Conservation (phyloP, 1,284 basidiomycete species). For the Lentinus polychrous region DNA sequence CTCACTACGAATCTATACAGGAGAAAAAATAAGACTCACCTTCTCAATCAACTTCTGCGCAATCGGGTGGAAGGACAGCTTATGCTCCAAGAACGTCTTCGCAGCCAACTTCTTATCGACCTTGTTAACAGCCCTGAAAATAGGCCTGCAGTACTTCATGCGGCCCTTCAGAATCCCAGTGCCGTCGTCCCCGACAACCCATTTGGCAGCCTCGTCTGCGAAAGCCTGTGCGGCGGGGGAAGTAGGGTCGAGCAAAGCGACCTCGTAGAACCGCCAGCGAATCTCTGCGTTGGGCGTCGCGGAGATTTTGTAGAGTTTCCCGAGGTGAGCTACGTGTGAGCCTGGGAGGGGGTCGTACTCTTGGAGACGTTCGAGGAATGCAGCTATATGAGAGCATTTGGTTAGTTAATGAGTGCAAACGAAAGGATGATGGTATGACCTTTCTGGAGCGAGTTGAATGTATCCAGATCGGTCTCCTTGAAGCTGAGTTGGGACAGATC, state of each 20-base stretch:
- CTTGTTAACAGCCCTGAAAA: constrained; percentile 46
- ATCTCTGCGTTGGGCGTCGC: constrained; percentile 64
- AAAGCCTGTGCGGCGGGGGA: constrained; percentile 43
- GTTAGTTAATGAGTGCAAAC: too few relatives aligned
- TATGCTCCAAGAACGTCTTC: constrained; percentile 44
- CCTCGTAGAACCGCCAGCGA: constrained; percentile 63
- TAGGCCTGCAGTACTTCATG: constrained; percentile 79
- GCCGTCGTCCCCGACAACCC: constrained; percentile 62
- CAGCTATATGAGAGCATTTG: too few relatives aligned
- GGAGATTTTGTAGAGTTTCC: constrained; percentile 45
- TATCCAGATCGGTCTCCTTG: constrained; percentile 43
- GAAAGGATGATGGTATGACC: constrained; percentile 32
- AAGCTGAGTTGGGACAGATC: constrained; percentile 46
- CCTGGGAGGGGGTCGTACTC: constrained; percentile 45
- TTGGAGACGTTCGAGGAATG: constrained; percentile 69
- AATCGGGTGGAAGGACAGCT: constrained; percentile 69
- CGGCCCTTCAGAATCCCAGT: constrained; percentile 60
- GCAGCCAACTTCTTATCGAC: constrained; percentile 62
- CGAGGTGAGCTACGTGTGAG: constrained; percentile 49
- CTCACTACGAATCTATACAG: background rate
- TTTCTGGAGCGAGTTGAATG: constrained; percentile 64
- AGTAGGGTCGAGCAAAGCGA: constrained; percentile 46
- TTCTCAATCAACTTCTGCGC: constrained; percentile 68
- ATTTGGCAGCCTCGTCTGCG: constrained; percentile 48
- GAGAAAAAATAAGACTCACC: constrained; percentile 31